A percentile compares a stretch with the other conserved stretches of the same genome.
These are phyloP conservation scores for Irpex sp. DNA, from an alignment of 1,284 basidiomycete genomes.

Conservation along the genomic window DNA sequence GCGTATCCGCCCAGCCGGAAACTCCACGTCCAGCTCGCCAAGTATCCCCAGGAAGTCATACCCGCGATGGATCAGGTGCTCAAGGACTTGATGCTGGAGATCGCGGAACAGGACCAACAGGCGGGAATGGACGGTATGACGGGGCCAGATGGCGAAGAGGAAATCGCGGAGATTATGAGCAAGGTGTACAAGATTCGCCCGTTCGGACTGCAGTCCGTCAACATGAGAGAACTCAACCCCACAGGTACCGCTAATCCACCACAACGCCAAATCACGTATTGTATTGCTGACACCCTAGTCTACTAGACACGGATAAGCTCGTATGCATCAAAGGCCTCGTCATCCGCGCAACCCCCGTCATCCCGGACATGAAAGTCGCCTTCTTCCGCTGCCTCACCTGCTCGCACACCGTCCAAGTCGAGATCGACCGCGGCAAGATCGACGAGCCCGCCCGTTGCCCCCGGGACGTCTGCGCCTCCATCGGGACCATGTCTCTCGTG, in stretches of 20 bases:
- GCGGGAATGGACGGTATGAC: slow-evolving; percentile 67
- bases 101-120: slow-evolving; percentile 76
- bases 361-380: slow-evolving; percentile 97
- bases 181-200: slow-evolving; percentile 91
- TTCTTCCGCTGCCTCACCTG: slow-evolving; percentile 99
- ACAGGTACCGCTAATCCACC: slow-evolving; percentile 50
- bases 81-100: slow-evolving; percentile 85
- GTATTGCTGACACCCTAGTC: background rate
- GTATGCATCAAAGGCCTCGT: slow-evolving; percentile 95
- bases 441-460: slow-evolving; percentile 91
- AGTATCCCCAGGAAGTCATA: slow-evolving; percentile 96
- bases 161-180: slow-evolving; percentile 76
- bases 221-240: slow-evolving; percentile 92
- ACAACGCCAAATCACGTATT: slow-evolving; percentile 8
- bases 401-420: slow-evolving; percentile 91
- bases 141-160: slow-evolving; percentile 69
- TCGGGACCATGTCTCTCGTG: slow-evolving; percentile 91
- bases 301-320: slow-evolving; percentile 90
- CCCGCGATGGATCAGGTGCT: slow-evolving; percentile 97
- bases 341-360: slow-evolving; percentile 95
- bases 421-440: slow-evolving; percentile 96
- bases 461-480: slow-evolving; percentile 84
- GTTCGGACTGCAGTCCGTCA: slow-evolving; percentile 78
- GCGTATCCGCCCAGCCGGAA: slow-evolving; percentile 86
- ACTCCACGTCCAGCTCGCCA: slow-evolving; percentile 75